phyloP scores from a whole-genome alignment of 371 early-diverging fungal species.

The Mortierella sp. region DNA sequence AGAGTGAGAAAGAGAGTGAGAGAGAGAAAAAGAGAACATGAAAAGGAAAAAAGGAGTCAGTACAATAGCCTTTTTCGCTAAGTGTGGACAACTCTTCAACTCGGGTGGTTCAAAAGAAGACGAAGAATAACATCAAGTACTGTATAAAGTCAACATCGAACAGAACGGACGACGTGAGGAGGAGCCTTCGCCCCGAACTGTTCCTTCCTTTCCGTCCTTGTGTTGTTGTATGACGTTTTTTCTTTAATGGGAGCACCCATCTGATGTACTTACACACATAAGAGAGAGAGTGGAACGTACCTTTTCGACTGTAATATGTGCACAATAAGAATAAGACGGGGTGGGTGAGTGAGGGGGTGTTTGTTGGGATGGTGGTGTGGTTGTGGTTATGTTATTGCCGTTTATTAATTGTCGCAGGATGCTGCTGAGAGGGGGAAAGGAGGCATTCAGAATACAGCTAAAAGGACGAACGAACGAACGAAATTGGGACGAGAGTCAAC shows the following conservation, averaged over 20 bases:
- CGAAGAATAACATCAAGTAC: neutral
- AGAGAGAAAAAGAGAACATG: neutral
- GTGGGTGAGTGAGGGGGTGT: neutral
- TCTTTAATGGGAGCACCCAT: neutral
- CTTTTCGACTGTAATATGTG: neutral
- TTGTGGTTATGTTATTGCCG: neutral
- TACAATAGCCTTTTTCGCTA: neutral
- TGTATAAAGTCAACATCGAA: neutral
- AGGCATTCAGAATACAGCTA: neutral
- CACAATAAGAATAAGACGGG: neutral
- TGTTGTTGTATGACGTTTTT: conserved; percentile 2
- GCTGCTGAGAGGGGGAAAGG: neutral
- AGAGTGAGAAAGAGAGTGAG: neutral
- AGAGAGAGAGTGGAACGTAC: neutral
- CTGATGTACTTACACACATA: neutral
- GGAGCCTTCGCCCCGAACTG: conserved; percentile 1
- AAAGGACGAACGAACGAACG: neutral
- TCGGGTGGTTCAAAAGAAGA: neutral
- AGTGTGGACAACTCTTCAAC: neutral
- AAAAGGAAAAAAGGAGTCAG: neutral
- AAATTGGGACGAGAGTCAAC: neutral
- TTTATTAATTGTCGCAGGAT: neutral
- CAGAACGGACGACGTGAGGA: neutral
- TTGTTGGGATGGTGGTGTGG: neutral
- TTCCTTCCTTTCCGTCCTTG: neutral